These are phyloP conservation scores for Eragrostis curvula DNA, from an alignment of 176 grass and related monocot genomes.

Conservation along the genomic window DNA sequence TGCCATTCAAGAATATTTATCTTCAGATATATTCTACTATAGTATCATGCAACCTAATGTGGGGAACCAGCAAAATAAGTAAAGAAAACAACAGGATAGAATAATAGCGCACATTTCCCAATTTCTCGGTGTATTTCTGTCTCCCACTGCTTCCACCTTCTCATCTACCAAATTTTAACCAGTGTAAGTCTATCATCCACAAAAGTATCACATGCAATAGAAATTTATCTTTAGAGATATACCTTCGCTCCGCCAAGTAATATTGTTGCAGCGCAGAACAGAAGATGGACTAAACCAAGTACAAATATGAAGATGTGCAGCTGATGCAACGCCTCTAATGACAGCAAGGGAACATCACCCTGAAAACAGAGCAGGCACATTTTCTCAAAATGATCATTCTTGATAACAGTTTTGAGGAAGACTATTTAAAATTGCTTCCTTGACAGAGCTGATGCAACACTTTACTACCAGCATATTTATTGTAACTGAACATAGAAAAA, in stretches of 20 bases:
- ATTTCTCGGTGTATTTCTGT: slow-evolving; percentile 47
- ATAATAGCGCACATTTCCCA: slow-evolving; percentile 29
- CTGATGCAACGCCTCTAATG: slow-evolving; percentile 84
- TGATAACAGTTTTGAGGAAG: neutral
- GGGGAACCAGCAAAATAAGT: slow-evolving; percentile 5
- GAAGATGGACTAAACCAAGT: slow-evolving; percentile 78
- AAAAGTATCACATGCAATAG: slow-evolving; percentile 23
- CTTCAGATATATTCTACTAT: slow-evolving; percentile 30
- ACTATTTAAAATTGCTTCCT: slow-evolving; percentile 10
- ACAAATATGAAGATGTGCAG: slow-evolving; percentile 95
- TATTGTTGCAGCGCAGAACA: slow-evolving; percentile 84
- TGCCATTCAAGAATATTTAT: slow-evolving; percentile 16
- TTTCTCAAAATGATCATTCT: slow-evolving; percentile 19
- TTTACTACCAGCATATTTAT: neutral
- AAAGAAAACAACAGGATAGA: slow-evolving; percentile 39
- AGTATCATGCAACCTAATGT: neutral
- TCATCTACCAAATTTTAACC: slow-evolving; percentile 57
- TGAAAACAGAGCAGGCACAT: slow-evolving; percentile 51
- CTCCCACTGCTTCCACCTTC: slow-evolving; percentile 80
- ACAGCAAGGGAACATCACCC: slow-evolving; percentile 80
- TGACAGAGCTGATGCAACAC: neutral
- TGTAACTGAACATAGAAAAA: neutral
- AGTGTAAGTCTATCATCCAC: slow-evolving; percentile 16
- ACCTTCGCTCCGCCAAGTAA: slow-evolving; percentile 79
- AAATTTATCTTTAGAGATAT: slow-evolving; percentile 26